Evolutionary conservation across 176 grass and related monocot genomes (phyloP).

Genomic region (Puya raimondii): DNA sequence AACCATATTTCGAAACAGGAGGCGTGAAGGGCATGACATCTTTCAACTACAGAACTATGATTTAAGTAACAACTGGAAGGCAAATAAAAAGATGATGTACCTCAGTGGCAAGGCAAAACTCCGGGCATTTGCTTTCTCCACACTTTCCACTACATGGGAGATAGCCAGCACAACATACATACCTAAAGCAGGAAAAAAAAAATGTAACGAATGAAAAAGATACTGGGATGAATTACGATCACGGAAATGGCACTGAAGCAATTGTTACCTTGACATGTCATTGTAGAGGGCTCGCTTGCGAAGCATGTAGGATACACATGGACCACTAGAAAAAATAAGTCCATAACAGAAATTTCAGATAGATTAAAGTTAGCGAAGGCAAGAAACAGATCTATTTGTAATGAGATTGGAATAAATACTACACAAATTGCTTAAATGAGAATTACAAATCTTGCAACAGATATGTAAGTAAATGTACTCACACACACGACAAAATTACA

Average conservation of each 20-base stretch:
- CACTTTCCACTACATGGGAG: constrained; percentile 89
- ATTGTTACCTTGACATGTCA: constrained; percentile 93
- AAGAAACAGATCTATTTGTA: too few species aligned
- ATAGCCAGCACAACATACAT: constrained; percentile 90
- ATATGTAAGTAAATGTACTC: too few species aligned
- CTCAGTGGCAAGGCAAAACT: constrained; percentile 95
- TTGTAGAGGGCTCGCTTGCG: constrained; percentile 95
- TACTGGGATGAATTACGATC: background rate
- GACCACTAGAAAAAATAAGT: constrained; percentile 48
- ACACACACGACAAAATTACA: too few species aligned
- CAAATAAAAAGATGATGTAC: constrained; percentile 28
- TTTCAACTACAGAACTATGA: background rate
- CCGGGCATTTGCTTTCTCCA: constrained; percentile 82
- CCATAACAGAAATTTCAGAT: constrained; percentile 1
- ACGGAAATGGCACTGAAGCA: background rate
- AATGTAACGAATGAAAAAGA: background rate
- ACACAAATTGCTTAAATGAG: background rate
- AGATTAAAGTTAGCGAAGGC: background rate
- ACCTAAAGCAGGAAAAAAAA: constrained; percentile 26
- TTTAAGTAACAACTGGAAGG: background rate
- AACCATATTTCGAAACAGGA: too few species aligned
- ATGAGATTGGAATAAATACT: background rate
- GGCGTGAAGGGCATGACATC: background rate
- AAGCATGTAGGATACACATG: constrained; percentile 97
- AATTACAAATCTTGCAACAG: background rate